phyloP scores from a whole-genome alignment of 2,329 filamentous ascomycete genomes.

The Neonectria coccinea region DNA sequence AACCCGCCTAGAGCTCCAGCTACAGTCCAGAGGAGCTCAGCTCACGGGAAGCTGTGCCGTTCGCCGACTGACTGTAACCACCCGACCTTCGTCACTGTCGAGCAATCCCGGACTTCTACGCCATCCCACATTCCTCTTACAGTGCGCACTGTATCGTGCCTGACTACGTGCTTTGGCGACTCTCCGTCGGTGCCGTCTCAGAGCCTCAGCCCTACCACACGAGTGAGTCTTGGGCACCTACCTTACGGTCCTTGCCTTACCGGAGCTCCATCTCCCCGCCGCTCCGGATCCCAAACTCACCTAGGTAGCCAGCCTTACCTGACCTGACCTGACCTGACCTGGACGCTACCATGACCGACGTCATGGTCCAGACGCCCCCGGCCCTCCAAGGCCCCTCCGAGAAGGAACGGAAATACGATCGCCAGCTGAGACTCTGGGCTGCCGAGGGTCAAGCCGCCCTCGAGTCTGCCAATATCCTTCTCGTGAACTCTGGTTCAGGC shows the following conservation, averaged over 20 bases:
- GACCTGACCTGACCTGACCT: too few species aligned
- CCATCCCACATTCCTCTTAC: not conserved
- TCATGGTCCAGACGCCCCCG: slow-evolving; percentile 48
- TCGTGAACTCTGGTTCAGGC: slow-evolving; percentile 89
- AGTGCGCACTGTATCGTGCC: not conserved
- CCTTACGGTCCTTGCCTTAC: not conserved
- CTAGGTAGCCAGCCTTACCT: slow-evolving; percentile 2
- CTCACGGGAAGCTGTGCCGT: slow-evolving; percentile 5
- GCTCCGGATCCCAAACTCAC: slow-evolving; percentile 2
- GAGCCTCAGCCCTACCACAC: not conserved
- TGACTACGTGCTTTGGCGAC: not conserved
- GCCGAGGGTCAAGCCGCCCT: slow-evolving; percentile 90
- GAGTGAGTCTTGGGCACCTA: too few species aligned
- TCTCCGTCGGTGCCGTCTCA: not conserved
- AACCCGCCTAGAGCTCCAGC: not conserved
- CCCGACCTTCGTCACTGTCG: not conserved
- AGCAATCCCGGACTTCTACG: not conserved
- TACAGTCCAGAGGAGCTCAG: not conserved
- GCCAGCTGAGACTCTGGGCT: slow-evolving; percentile 95
- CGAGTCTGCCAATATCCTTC: slow-evolving; percentile 89
- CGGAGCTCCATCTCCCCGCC: slow-evolving; percentile 2
- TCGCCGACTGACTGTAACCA: slow-evolving; percentile 5
- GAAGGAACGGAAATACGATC: slow-evolving; percentile 86
- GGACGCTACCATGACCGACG: slow-evolving; percentile 45
- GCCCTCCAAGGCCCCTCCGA: slow-evolving; percentile 65